phyloP scores from a whole-genome alignment of 1,284 basidiomycete genomes.

The Malassezia psittaci region DNA sequence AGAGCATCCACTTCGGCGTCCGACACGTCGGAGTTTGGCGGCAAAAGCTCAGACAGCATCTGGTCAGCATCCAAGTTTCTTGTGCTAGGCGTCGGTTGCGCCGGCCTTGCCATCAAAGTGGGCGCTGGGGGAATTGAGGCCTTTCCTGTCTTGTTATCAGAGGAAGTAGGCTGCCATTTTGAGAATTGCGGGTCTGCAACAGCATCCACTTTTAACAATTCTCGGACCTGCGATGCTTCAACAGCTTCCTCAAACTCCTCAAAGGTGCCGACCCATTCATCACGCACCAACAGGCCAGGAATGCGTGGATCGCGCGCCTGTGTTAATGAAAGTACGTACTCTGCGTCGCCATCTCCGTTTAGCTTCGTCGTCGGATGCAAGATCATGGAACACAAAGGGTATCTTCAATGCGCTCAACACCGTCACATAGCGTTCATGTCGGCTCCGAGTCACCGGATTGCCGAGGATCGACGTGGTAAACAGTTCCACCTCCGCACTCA shows the following conservation, averaged over 20 bases:
- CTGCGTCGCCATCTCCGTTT: conserved; percentile 45
- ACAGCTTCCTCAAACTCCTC: conserved; percentile 47
- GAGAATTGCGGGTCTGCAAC: not conserved
- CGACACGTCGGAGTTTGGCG: conserved; percentile 27
- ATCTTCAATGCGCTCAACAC: conserved; percentile 32
- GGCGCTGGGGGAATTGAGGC: not conserved
- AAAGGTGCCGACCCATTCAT: conserved; percentile 45
- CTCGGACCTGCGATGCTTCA: conserved; percentile 42
- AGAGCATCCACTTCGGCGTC: conserved; percentile 32
- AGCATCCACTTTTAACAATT: conserved; percentile 32
- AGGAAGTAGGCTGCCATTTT: not conserved
- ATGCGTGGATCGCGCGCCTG: conserved; percentile 34
- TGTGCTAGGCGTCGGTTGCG: conserved; percentile 21
- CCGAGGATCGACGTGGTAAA: conserved; percentile 46
- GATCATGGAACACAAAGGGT: conserved; percentile 43
- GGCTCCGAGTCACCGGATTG: conserved; percentile 37
- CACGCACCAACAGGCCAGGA: conserved; percentile 43
- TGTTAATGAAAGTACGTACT: conserved; percentile 12
- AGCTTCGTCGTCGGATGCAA: conserved; percentile 42
- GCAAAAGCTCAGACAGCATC: conserved; percentile 30
- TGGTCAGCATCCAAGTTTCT: conserved; percentile 30
- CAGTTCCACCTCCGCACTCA: conserved; percentile 33
- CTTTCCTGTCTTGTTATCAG: not conserved
- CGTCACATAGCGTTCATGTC: conserved; percentile 40
- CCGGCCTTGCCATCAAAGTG: not conserved